A percentile compares a stretch with the other conserved stretches of the same genome.
phyloP scores from a whole-genome alignment of 1,139 yeast genomes.

The Saccharomycopsis hybrid region DNA sequence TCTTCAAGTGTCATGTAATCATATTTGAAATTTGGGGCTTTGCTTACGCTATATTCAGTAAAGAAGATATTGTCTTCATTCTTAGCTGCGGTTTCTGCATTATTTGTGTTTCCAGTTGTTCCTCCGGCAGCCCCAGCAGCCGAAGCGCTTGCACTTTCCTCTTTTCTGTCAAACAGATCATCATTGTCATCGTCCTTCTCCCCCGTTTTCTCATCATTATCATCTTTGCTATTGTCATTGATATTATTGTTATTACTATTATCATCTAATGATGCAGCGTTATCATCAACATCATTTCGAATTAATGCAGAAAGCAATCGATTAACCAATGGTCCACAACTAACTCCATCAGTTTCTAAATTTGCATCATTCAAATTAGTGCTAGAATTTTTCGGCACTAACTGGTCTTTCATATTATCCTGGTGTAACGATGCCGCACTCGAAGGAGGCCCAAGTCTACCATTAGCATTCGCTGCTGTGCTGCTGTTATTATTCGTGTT shows the following conservation, averaged over 20 bases:
- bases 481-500: slow-evolving; percentile 18
- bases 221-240: slow-evolving; percentile 6
- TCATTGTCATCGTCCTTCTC: slow-evolving; percentile 22
- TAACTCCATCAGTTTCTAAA: slow-evolving; percentile 65
- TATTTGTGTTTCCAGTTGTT: slow-evolving; percentile 17
- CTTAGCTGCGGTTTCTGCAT: slow-evolving; percentile 27
- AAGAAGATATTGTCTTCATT: slow-evolving; percentile 32
- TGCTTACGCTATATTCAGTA: slow-evolving; percentile 43
- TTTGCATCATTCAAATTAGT: slow-evolving; percentile 53
- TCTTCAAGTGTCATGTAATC: slow-evolving; percentile 85
- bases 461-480: slow-evolving; percentile 19
- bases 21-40: slow-evolving; percentile 39
- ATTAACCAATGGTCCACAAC: slow-evolving; percentile 90
- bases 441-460: slow-evolving; percentile 6
- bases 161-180: too few species aligned
- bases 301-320: slow-evolving; percentile 77
- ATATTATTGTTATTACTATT: slow-evolving; percentile 28
- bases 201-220: slow-evolving; percentile 5
- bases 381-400: slow-evolving; percentile 53
- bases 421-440: slow-evolving; percentile 20
- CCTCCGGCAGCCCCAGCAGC: background rate
- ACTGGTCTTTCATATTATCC: slow-evolving; percentile 34
- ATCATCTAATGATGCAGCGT: slow-evolving; percentile 20
- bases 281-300: slow-evolving; percentile 36
- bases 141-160: too few species aligned